Conservation (phyloP, 495 filamentous ascomycete genomes). For the Penicillium waksmanii region DNA sequence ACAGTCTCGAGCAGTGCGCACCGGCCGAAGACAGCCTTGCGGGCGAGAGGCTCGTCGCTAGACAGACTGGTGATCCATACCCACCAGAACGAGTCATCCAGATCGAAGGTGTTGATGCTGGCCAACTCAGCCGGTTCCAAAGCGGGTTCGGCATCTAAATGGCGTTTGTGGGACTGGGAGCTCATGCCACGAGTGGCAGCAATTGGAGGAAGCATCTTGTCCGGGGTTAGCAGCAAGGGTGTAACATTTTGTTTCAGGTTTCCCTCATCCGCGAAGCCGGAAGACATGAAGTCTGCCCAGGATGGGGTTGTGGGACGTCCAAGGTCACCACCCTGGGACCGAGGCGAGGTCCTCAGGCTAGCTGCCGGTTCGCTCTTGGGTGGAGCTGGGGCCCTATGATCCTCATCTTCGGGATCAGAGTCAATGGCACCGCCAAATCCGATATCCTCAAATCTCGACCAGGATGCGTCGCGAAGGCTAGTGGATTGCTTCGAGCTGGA, state of each 20-base stretch:
- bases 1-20: constrained; percentile 90
- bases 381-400: constrained; percentile 41
- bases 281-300: constrained; percentile 95
- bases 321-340: constrained; percentile 62
- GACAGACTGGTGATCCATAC: constrained; percentile 98
- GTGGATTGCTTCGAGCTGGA: constrained; percentile 69
- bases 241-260: constrained; percentile 52
- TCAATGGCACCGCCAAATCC: constrained; percentile 83
- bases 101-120: constrained; percentile 80
- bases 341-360: constrained; percentile 61
- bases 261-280: constrained; percentile 81
- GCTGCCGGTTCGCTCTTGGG: constrained; percentile 34
- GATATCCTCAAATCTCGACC: constrained; percentile 95
- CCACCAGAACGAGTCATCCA: constrained; percentile 99
- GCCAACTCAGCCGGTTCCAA: constrained; percentile 93
- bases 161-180: constrained; percentile 82
- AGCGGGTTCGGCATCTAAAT: constrained; percentile 61
- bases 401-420: constrained; percentile 65
- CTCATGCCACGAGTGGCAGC: constrained; percentile 70
- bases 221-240: constrained; percentile 78
- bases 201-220: constrained; percentile 89
- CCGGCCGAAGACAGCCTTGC: constrained; percentile 92
- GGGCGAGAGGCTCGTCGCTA: constrained; percentile 77
- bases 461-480: constrained; percentile 79
- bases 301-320: constrained; percentile 93